Percentiles rank a stretch among this genome's conserved stretches.
Evolutionary conservation across 1,284 basidiomycete species (phyloP).

Genomic region (Trichosporon ovoides): DNA sequence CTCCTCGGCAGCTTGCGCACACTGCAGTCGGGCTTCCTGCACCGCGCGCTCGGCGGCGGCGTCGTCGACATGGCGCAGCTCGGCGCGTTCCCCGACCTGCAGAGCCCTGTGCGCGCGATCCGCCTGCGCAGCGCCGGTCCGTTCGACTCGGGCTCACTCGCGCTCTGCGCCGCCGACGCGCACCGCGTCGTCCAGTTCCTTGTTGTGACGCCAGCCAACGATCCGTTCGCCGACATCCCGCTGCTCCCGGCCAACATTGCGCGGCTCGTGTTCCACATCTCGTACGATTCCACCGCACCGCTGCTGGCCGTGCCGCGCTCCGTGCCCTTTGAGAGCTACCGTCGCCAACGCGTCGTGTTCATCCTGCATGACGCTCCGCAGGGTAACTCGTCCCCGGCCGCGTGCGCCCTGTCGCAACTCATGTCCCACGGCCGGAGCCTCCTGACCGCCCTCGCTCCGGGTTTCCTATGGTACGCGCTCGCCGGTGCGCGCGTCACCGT

Average conservation of each 20-base stretch:
- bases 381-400: not conserved
- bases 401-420: not conserved
- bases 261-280: conserved; percentile 1
- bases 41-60: not conserved
- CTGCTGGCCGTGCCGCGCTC: not conserved
- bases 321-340: not conserved
- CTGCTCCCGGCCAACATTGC: not conserved
- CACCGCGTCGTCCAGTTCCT: not conserved
- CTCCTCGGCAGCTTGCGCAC: not conserved
- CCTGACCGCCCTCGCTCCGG: not conserved
- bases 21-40: not conserved
- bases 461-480: not conserved
- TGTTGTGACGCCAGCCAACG: not conserved
- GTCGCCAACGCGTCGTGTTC: not conserved
- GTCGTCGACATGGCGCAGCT: not conserved
- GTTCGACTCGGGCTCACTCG: not conserved
- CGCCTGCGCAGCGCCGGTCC: not conserved
- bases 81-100: not conserved
- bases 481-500: not conserved
- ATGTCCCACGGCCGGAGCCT: not conserved
- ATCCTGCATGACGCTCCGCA: not conserved
- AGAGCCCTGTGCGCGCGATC: not conserved
- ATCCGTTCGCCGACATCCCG: not conserved
- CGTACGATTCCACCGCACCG: not conserved
- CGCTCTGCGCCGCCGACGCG: not conserved